A percentile compares a stretch with the other conserved stretches of the same genome.
Conservation (phyloP, 768 basidiomycete genomes). For the Kwoniella sp. region DNA sequence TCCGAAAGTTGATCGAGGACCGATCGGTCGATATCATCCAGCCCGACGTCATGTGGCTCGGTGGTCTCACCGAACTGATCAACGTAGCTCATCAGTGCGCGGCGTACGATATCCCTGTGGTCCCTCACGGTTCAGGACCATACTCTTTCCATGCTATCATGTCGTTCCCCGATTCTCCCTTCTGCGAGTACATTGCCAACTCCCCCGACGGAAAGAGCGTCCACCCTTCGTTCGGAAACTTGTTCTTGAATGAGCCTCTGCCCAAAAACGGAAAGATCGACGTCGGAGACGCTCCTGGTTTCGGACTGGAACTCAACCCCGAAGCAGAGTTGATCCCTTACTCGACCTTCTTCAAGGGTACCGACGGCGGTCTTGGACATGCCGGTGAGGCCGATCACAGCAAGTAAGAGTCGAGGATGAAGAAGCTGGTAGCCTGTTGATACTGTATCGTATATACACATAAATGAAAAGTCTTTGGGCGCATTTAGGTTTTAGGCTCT, state of each 20-base stretch:
- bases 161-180: slow-evolving; percentile 57
- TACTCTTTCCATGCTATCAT: slow-evolving; percentile 61
- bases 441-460: background rate
- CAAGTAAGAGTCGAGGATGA: too few species aligned
- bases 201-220: slow-evolving; percentile 58
- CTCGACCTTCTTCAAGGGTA: slow-evolving; percentile 39
- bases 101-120: slow-evolving; percentile 61
- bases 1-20: slow-evolving; percentile 57
- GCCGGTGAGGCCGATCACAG: slow-evolving; percentile 28
- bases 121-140: slow-evolving; percentile 60
- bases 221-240: slow-evolving; percentile 58
- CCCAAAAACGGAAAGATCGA: slow-evolving; percentile 57
- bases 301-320: slow-evolving; percentile 59
- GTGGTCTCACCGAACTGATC: slow-evolving; percentile 56
- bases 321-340: slow-evolving; percentile 54
- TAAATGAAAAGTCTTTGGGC: background rate
- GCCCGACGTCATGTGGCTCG: slow-evolving; percentile 58
- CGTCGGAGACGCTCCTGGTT: slow-evolving; percentile 57
- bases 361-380: slow-evolving; percentile 31
- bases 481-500: background rate
- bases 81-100: slow-evolving; percentile 56
- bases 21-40: slow-evolving; percentile 57
- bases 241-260: slow-evolving; percentile 59
- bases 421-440: too few species aligned
- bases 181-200: slow-evolving; percentile 58